Conservation (phyloP, 371 early-diverging fungal genomes). For the Parasitella parasitica region DNA sequence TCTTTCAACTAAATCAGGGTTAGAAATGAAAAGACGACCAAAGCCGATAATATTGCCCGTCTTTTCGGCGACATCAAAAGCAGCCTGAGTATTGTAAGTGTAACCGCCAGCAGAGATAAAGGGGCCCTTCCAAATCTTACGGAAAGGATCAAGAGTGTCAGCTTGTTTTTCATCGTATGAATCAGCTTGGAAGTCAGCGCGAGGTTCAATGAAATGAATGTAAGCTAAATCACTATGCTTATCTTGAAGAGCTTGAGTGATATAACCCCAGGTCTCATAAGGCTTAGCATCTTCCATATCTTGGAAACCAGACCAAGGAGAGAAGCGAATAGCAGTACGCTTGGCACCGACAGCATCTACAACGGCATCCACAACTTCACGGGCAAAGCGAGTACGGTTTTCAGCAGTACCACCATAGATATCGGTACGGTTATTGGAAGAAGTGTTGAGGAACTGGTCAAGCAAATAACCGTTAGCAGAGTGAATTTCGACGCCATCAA, state of each 20-base stretch:
- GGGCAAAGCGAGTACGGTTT: constrained; percentile 66
- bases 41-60: constrained; percentile 19
- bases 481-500: constrained; percentile 73
- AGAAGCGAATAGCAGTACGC: constrained; percentile 27
- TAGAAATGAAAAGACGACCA: constrained; percentile 26
- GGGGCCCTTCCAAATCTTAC: constrained; percentile 34
- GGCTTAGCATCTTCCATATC: constrained; percentile 35
- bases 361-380: constrained; percentile 58
- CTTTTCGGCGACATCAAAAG: constrained; percentile 19
- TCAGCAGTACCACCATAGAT: constrained; percentile 76
- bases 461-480: constrained; percentile 68
- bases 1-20: constrained; percentile 28
- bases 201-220: constrained; percentile 35
- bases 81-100: constrained; percentile 19
- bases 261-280: constrained; percentile 33
- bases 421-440: constrained; percentile 53
- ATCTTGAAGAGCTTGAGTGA: constrained; percentile 21
- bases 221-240: constrained; percentile 29
- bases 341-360: constrained; percentile 36
- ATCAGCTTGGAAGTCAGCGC: constrained; percentile 16
- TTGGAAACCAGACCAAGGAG: constrained; percentile 26
- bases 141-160: constrained; percentile 34
- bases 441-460: constrained; percentile 51
- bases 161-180: neutral
- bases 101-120: constrained; percentile 40